phyloP scores from a whole-genome alignment of 2,329 filamentous ascomycete genomes.

The Ophiostoma quercus region DNA sequence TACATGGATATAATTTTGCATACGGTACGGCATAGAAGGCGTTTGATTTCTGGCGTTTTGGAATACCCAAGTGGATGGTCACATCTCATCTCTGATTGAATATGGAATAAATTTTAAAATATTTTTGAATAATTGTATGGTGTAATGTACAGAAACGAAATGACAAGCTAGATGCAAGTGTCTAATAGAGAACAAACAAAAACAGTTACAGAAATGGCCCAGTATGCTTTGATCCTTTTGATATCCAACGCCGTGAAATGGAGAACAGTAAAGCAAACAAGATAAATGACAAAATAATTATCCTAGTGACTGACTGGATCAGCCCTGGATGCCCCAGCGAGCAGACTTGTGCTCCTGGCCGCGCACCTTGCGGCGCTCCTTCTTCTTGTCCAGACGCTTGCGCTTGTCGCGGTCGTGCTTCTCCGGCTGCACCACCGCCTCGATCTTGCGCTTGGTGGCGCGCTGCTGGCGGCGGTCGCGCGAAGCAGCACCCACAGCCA shows the following conservation, averaged over 20 bases:
- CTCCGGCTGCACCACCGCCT: conserved; percentile 77
- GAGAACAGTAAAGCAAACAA: neutral
- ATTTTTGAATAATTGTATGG: neutral
- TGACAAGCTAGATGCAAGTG: neutral
- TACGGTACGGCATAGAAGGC: neutral
- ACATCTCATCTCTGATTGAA: conserved; percentile 2
- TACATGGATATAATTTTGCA: neutral
- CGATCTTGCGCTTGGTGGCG: conserved; percentile 80
- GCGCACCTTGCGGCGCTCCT: conserved; percentile 73
- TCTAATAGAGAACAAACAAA: neutral
- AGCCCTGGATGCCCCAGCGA: conserved; percentile 62
- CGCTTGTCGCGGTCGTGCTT: conserved; percentile 71
- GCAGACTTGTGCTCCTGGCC: conserved; percentile 65
- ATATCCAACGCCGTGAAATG: conserved; percentile 19
- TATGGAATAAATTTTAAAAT: neutral
- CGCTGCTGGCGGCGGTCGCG: conserved; percentile 66
- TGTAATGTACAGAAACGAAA: neutral
- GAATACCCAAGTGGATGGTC: conserved; percentile 11
- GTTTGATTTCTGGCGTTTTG: conserved; percentile 14
- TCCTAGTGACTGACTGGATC: neutral
- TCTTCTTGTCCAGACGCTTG: conserved; percentile 79
- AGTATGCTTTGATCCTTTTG: conserved; percentile 20
- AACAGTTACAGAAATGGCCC: neutral
- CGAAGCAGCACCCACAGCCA: conserved; percentile 68
- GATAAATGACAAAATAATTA: neutral